Evolutionary conservation across 2,329 filamentous ascomycete species (phyloP).

Genomic region (Cadophora gregata): DNA sequence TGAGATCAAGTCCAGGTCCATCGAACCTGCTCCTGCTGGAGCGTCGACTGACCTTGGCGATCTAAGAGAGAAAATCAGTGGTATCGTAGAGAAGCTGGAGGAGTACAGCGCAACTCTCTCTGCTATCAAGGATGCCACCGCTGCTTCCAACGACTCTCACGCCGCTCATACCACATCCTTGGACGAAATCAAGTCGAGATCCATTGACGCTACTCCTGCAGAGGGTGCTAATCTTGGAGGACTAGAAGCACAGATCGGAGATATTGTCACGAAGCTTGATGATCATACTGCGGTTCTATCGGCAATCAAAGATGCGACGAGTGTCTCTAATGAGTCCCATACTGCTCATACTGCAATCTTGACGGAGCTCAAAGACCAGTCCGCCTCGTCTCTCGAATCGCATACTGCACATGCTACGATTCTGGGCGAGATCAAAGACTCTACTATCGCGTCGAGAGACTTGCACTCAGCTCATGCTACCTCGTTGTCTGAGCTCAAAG

Average conservation of each 20-base stretch:
- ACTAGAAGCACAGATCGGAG: constrained; percentile 27
- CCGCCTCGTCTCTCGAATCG: constrained; percentile 20
- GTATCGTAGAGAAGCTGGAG: constrained; percentile 16
- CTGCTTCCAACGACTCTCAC: constrained; percentile 25
- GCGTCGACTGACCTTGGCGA: not conserved
- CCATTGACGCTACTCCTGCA: constrained; percentile 16
- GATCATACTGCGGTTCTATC: constrained; percentile 22
- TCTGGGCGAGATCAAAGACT: constrained; percentile 35
- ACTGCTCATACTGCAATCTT: constrained; percentile 19
- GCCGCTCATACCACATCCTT: constrained; percentile 26
- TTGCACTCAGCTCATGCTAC: constrained; percentile 25
- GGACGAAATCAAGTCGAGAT: constrained; percentile 32
- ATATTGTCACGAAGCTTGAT: constrained; percentile 29
- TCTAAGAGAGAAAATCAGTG: not conserved
- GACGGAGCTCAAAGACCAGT: constrained; percentile 22
- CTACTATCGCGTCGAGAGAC: constrained; percentile 24
- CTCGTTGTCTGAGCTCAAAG: constrained; percentile 31
- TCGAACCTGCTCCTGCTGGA: constrained; percentile 9
- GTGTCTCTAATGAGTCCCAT: constrained; percentile 28
- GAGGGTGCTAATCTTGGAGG: constrained; percentile 10
- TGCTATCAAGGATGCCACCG: constrained; percentile 27
- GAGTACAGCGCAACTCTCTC: constrained; percentile 26
- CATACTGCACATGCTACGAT: constrained; percentile 27
- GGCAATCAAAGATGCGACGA: constrained; percentile 23
- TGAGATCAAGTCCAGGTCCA: constrained; percentile 29